Evolutionary conservation across 805 yeast genomes (phyloP).

Genomic region (Lipomyces anomalus): DNA sequence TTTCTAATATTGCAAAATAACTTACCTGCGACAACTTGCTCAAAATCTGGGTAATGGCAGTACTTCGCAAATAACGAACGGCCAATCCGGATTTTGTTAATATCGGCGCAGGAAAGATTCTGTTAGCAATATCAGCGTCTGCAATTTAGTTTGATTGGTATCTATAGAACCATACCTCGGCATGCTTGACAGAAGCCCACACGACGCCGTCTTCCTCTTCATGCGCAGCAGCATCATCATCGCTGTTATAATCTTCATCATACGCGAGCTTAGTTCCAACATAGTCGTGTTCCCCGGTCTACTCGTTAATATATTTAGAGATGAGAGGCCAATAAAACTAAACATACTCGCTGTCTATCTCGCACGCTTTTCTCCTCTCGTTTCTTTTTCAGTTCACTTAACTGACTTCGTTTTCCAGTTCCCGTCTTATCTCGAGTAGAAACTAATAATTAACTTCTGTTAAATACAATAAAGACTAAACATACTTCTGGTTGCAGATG

Average conservation of each 20-base stretch:
- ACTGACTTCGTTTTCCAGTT: constrained; percentile 45
- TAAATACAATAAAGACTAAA: no score
- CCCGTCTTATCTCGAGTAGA: constrained; percentile 36
- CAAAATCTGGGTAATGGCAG: constrained; percentile 78
- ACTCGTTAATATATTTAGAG: constrained; percentile 20
- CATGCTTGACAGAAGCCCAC: not conserved
- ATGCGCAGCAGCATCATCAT: constrained; percentile 41
- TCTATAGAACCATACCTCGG: not conserved
- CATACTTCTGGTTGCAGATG: not conserved
- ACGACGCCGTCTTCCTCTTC: constrained; percentile 38
- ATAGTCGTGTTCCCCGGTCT: constrained; percentile 36
- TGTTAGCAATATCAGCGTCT: constrained; percentile 17
- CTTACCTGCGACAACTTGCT: constrained; percentile 53
- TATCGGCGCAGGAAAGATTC: constrained; percentile 53
- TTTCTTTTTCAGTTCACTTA: constrained; percentile 69
- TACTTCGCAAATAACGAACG: constrained; percentile 68
- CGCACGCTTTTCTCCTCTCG: constrained; percentile 49
- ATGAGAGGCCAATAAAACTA: not conserved
- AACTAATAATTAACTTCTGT: constrained; percentile 28
- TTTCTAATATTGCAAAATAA: not conserved
- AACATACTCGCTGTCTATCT: constrained; percentile 12
- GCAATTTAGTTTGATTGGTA: not conserved
- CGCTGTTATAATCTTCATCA: constrained; percentile 38
- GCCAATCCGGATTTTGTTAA: constrained; percentile 71
- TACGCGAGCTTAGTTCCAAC: constrained; percentile 41